Evolutionary conservation across 2,329 filamentous ascomycete genomes (phyloP), one percentile per base, ranked within the genome.

Genomic region (Biscogniauxia mediterranea): DNA sequence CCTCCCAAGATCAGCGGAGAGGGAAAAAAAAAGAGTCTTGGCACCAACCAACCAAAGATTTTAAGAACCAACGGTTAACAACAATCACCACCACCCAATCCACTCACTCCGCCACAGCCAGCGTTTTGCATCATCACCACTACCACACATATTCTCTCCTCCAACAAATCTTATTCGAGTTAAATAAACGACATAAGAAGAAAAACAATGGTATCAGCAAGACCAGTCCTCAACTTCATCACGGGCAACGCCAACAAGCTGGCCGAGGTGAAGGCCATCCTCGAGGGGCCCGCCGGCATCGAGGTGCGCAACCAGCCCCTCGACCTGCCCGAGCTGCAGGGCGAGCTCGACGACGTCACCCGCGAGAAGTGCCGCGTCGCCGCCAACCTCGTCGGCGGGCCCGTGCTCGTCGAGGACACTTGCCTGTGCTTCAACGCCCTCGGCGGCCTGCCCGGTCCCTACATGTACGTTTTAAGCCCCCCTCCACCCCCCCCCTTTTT

Each of bases 161-260:
- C n/a, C n/a, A n/a, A n/a, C n/a, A n/a, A n/a, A n/a, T n/a, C n/a
- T n/a, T n/a, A n/a, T n/a, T n/a, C n/a, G n/a, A n/a, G n/a, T n/a
- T n/a, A n/a, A n/a, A n/a, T n/a, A n/a, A n/a, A n/a, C n/a, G n/a
- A n/a, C n/a, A n/a, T n/a, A n/a, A 15, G 53, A 60, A 69, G 63
- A 57, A 83, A 83, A 79, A 75, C 78, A 81, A 65, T 80, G n/a
- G 67, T 65, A 46, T 58, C 64, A 49, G 63, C 67, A 38, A 64
- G 71, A 15, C 73, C 74, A 3, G 71, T 75, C 5, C 76, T 99
- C 67, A 93, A 96, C 78, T 99, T 99, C 81, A 96, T 99, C 74
- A 98, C 94, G 1, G 91, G 94, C 77, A 99, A 99, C 79, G 87
- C 89, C 72, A 96, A 97, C 81, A 99, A 99, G 80, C 84, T 99